These are phyloP conservation scores for Cryptococcus sp. DNA, from an alignment of 1,284 basidiomycete species.

Conservation along the genomic window DNA sequence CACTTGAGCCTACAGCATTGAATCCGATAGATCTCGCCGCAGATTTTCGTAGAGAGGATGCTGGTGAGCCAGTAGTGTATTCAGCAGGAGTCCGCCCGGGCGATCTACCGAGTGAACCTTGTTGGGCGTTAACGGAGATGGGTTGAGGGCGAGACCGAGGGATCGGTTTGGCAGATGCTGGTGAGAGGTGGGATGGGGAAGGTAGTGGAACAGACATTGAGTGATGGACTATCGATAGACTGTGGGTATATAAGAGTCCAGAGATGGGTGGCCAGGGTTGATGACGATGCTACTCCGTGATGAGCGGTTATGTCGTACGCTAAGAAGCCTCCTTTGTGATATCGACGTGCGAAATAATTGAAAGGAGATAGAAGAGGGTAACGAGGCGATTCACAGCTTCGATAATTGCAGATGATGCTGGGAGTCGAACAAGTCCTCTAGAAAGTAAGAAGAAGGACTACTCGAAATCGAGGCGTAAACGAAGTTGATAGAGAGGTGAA, in stretches of 20 bases:
- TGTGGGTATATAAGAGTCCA: not conserved
- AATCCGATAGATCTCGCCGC: slow-evolving; percentile 4
- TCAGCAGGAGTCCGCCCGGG: slow-evolving; percentile 1
- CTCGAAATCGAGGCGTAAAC: too few relatives aligned
- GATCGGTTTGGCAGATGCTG: slow-evolving; percentile 26
- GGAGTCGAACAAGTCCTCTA: too few relatives aligned
- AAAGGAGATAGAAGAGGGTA: too few relatives aligned
- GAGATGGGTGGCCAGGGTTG: not conserved
- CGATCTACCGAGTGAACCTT: not conserved
- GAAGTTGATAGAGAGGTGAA: too few relatives aligned
- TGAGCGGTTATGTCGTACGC: too few relatives aligned
- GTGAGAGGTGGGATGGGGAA: slow-evolving; percentile 20
- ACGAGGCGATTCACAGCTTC: too few relatives aligned
- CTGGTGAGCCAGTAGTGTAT: not conserved
- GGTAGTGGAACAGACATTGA: slow-evolving; percentile 35
- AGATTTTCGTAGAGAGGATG: not conserved
- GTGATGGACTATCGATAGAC: not conserved
- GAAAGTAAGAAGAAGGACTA: too few relatives aligned
- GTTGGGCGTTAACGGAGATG: slow-evolving; percentile 12
- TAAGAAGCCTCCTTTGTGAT: too few relatives aligned
- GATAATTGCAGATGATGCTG: too few relatives aligned
- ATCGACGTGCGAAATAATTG: too few relatives aligned
- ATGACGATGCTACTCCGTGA: not conserved
- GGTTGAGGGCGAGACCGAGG: slow-evolving; percentile 32
- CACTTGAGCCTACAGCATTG: not conserved